Conservation (phyloP, 306 rosid species). For the Nissolia schottii region DNA sequence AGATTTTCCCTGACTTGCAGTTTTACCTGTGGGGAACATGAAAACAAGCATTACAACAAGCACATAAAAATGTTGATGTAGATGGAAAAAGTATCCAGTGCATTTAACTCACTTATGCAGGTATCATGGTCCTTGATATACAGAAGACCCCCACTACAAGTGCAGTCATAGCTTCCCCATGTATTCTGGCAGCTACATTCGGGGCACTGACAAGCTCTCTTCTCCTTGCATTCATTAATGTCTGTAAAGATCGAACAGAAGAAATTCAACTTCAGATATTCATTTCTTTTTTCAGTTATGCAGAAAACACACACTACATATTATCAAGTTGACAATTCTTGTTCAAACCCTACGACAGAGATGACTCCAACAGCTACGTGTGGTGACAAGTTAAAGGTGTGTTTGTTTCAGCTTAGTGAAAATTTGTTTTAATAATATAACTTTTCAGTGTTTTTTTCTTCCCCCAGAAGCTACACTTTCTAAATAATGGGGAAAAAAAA, state of each 20-base stretch:
- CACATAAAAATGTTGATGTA: not conserved
- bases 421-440: no score
- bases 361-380: not conserved
- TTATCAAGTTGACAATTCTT: not conserved
- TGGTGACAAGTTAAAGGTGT: not conserved
- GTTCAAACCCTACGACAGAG: not conserved
- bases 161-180: conserved; percentile 97
- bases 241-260: conserved; percentile 41
- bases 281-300: not conserved
- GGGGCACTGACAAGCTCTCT: conserved; percentile 92
- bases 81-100: not conserved
- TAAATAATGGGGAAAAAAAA: no score
- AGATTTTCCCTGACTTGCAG: conserved; percentile 59
- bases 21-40: conserved; percentile 59
- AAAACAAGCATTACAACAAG: not conserved
- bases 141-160: conserved; percentile 78
- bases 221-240: conserved; percentile 85
- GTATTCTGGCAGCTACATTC: conserved; percentile 96
- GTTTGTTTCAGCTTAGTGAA: no score
- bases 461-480: no score
- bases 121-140: conserved; percentile 91
- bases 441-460: no score
- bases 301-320: not conserved
- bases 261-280: conserved; percentile 12
- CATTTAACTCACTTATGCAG: conserved; percentile 83